Evolutionary conservation across 2,329 filamentous ascomycete genomes (phyloP), one percentile per base, ranked within the genome.

Genomic region (Ploettnerulaceae sp.): DNA sequence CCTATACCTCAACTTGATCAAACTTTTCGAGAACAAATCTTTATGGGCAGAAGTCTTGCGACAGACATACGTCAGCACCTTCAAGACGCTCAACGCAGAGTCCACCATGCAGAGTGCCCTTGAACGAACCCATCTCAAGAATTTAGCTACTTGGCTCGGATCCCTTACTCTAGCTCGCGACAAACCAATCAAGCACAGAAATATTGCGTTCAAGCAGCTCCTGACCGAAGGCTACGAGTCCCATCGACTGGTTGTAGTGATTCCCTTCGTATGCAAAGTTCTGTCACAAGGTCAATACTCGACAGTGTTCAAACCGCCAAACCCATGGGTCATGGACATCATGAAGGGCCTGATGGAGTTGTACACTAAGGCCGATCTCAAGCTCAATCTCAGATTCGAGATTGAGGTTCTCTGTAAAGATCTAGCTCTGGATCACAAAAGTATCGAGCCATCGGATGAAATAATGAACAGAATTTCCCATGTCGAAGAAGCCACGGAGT

Each of bases 321-420:
- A 98, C 59, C 93, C 93, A 1, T 98, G 93, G 93, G 67, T 96
- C 34, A 95, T 96, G 86, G 93, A 98, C 60, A 93, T 98, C 44
- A 81, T 98, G 45, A 80, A 87, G 54, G 73, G 97, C 6, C 75
- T 98, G 26, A 87, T 95, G 59, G 94, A 98, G 62, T 75, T 98
- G 3, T 98, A 98, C 61, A 85, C 95, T 61, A 86, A 86, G 60
- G 89, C 88, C 11, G 91, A 96, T 58, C 72, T 98, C 46, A 97
- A 97, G 66, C 77, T 98, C 28, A 97, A 97, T 57, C 82, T 95
- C 41, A 98, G 97, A 61, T 98, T 98, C 59, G 93, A 98, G 66
- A 97, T 98, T 48, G 93, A 98, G 67, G 90, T 98, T 20, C 76
- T 98, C 18, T 98, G 90, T 72, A 94, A 94, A 64, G 90, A 90